A percentile compares a stretch with the other conserved stretches of the same genome.
Evolutionary conservation across 1,139 yeast species (phyloP).

Genomic region (Yamadazyma sp.): DNA sequence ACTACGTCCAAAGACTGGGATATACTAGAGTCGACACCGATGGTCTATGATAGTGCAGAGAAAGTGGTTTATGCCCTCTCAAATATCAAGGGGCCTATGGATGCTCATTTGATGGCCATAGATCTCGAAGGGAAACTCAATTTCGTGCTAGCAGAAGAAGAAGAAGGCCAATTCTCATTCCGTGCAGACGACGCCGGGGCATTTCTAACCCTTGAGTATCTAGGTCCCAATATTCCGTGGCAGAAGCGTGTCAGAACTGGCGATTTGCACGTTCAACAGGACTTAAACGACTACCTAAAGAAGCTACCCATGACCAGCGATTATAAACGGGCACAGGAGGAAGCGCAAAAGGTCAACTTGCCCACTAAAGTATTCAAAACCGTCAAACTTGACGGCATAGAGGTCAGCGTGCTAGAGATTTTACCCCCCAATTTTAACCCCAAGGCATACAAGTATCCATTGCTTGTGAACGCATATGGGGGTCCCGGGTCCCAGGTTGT

Average conservation of each 20-base stretch:
- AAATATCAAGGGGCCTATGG: slow-evolving; percentile 44
- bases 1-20: slow-evolving; percentile 68
- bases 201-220: slow-evolving; percentile 51
- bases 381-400: slow-evolving; percentile 45
- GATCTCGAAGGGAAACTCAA: slow-evolving; percentile 18
- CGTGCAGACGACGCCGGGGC: slow-evolving; percentile 56
- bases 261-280: slow-evolving; percentile 26
- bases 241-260: slow-evolving; percentile 55
- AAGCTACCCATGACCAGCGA: slow-evolving; percentile 9
- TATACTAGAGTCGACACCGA: slow-evolving; percentile 53
- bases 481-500: slow-evolving; percentile 92
- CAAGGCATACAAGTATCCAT: slow-evolving; percentile 58
- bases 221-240: slow-evolving; percentile 69
- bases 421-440: slow-evolving; percentile 70
- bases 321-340: slow-evolving; percentile 15
- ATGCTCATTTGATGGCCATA: slow-evolving; percentile 29
- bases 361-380: slow-evolving; percentile 58
- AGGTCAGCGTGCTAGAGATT: slow-evolving; percentile 71
- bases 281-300: slow-evolving; percentile 7
- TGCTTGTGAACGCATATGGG: slow-evolving; percentile 83
- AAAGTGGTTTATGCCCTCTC: slow-evolving; percentile 63
- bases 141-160: slow-evolving; percentile 22
- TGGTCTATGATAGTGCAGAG: slow-evolving; percentile 54
- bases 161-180: slow-evolving; percentile 33
- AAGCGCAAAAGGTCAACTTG: slow-evolving; percentile 33